These are phyloP conservation scores for Penicillium sp. DNA, from an alignment of 2,329 filamentous ascomycete species.

Conservation along the genomic window DNA sequence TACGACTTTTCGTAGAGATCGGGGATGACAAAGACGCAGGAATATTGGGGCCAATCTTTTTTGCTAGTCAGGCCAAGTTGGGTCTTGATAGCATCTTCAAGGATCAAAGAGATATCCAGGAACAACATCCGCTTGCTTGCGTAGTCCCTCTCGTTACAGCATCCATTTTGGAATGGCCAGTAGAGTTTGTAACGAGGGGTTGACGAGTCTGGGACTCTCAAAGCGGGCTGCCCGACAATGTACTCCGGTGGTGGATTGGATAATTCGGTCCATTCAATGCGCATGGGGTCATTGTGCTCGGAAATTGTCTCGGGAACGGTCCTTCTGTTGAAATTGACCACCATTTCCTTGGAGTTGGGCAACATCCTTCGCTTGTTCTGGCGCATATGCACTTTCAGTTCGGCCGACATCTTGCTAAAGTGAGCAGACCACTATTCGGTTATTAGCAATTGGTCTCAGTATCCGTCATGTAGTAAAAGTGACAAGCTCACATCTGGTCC, in stretches of 20 bases:
- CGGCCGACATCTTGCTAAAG: constrained; percentile 79
- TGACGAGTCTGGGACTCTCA: constrained; percentile 86
- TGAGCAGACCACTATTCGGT: constrained; percentile 55
- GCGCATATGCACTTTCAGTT: constrained; percentile 87
- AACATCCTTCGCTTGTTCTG: constrained; percentile 91
- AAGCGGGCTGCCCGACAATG: constrained; percentile 77
- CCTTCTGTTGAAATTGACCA: constrained; percentile 88
- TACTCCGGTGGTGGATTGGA: constrained; percentile 67
- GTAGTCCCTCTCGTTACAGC: constrained; percentile 90
- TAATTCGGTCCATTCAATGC: constrained; percentile 94
- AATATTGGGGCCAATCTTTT: constrained; percentile 85
- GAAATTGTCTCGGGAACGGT: constrained; percentile 83
- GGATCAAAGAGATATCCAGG: constrained; percentile 81
- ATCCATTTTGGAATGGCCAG: constrained; percentile 86
- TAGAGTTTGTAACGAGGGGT: constrained; percentile 85
- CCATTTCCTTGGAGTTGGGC: constrained; percentile 95
- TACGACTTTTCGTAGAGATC: constrained; percentile 96
- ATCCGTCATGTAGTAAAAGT: not conserved
- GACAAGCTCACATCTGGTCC: constrained; percentile 69
- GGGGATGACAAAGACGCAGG: constrained; percentile 94
- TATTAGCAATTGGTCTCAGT: constrained; percentile 2
- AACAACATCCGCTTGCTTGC: constrained; percentile 74
- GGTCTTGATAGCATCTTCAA: constrained; percentile 82
- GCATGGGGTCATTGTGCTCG: constrained; percentile 90
- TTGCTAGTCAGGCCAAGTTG: constrained; percentile 77